Evolutionary conservation across 1,284 basidiomycete species (phyloP), one percentile per base, ranked within the genome.

Genomic region (Gymnopus androsaceus): DNA sequence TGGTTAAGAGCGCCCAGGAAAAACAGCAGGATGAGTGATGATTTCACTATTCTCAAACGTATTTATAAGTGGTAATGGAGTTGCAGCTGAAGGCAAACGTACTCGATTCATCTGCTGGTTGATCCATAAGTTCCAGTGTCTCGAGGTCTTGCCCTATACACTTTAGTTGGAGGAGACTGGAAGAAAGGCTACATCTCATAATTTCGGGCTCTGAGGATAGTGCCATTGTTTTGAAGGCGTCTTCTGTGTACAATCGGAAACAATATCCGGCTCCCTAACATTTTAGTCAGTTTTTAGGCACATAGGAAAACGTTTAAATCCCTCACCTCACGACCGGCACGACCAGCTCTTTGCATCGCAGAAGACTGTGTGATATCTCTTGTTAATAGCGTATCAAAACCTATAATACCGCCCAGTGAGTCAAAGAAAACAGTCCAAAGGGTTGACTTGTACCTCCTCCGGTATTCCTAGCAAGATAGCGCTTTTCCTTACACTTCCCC

Each of bases 401-500:
- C 93, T 92, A n/a, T 7, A 19, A 7, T 11, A 31, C 2, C 4
- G 15, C 14, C 61, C 4, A 51, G 19, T 47, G 8, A 25, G 6
- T 59, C 54, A 37, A 51, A 37, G 52, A 9, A 54, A 31, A 40
- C 41, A 55, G 38, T 46, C 48, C 36, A 49, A 41, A 34, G n/a
- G 33, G 15, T 27, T 30, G 19, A 33, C 19, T 66, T 81, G 69
- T 68, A 82, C 91, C 90, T 60, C 84, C 83, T 3, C 87, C 85
- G 2, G 78, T 77, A 54, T 85, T 74, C 64, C 79, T 77, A 40
- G 86, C 83, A 40, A 93, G 69, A 70, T 90, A 95, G 56, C 90
- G 82, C 72, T 97, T 97, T 72, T 98, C 95, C 72, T 99, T 99
- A 66, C 90, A 93, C 71, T 95, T 90, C 0, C 95, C 95, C 0